Evolutionary conservation across 2,329 filamentous ascomycete genomes (phyloP).

Genomic region (Pseudocercospora eumusae): DNA sequence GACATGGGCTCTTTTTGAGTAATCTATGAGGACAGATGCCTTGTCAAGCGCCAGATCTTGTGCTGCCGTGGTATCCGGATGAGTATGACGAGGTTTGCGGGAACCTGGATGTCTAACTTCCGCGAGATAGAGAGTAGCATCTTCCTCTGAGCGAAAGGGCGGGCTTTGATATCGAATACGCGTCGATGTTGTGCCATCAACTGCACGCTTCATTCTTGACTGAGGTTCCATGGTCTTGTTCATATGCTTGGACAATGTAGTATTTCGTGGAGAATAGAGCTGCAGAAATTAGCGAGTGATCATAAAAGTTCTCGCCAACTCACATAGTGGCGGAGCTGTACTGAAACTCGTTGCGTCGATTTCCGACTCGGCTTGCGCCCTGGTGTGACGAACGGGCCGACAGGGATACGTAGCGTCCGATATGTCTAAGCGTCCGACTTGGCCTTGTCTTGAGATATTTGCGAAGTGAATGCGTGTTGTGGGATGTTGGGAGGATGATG

Average conservation of each 20-base stretch:
- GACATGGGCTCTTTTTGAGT: constrained; percentile 21
- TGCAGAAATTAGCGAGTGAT: neutral
- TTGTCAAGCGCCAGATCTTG: constrained; percentile 27
- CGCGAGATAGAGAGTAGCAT: constrained; percentile 15
- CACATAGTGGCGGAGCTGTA: constrained; percentile 1
- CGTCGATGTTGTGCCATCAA: constrained; percentile 19
- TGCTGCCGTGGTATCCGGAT: constrained; percentile 26
- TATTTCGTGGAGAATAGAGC: neutral
- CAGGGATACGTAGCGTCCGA: constrained; percentile 2
- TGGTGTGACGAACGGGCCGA: constrained; percentile 2
- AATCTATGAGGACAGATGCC: constrained; percentile 19
- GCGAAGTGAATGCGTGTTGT: constrained; percentile 1
- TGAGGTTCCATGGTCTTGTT: constrained; percentile 1
- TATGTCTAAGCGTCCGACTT: neutral
- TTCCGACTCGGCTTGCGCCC: constrained; percentile 1
- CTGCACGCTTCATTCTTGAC: neutral
- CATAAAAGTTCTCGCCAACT: neutral
- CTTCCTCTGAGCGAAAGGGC: constrained; percentile 18
- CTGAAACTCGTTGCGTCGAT: neutral
- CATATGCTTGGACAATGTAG: neutral
- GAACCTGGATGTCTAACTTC: constrained; percentile 15
- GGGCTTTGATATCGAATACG: constrained; percentile 28
- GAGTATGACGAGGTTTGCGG: constrained; percentile 26
- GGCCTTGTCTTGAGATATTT: neutral
- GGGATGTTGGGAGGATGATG: neutral